Percentiles rank a stretch among this genome's conserved stretches.
Evolutionary conservation across 371 early-diverging fungal genomes (phyloP).

Genomic region (Massospora cicadina): DNA sequence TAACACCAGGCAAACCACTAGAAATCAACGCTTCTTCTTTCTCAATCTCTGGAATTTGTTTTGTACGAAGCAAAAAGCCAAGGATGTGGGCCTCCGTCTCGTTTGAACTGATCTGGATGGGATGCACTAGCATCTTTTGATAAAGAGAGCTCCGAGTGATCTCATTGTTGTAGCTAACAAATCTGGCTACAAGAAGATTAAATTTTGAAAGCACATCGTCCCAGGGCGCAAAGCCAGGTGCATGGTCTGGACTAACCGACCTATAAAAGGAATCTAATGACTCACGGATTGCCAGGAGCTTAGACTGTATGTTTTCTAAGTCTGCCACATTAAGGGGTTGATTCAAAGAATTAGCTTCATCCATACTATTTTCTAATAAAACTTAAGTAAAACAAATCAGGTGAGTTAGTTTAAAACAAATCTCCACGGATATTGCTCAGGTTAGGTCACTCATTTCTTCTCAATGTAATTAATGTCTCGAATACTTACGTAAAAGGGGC

Average conservation of each 20-base stretch:
- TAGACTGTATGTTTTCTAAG: not conserved
- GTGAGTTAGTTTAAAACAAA: no score
- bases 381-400: no score
- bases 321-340: not conserved
- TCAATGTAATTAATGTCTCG: no score
- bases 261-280: not conserved
- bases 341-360: not conserved
- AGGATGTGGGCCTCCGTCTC: not conserved
- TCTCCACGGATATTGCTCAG: no score
- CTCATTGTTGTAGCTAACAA: not conserved
- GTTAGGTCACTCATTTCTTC: no score
- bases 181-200: not conserved
- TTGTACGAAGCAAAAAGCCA: not conserved
- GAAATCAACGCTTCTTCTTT: not conserved
- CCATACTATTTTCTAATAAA: no score
- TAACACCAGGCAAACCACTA: not conserved
- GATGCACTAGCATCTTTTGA: not conserved
- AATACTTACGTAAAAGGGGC: no score
- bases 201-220: slow-evolving; percentile 2
- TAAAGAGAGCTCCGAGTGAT: not conserved
- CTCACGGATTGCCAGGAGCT: not conserved
- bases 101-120: not conserved
- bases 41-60: slow-evolving; percentile 3
- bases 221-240: not conserved
- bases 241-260: not conserved